Percentiles rank a stretch among this genome's conserved stretches.
These are phyloP conservation scores for Paraconiothyrium brasiliense DNA, from an alignment of 2,329 filamentous ascomycete species.

Conservation along the genomic window DNA sequence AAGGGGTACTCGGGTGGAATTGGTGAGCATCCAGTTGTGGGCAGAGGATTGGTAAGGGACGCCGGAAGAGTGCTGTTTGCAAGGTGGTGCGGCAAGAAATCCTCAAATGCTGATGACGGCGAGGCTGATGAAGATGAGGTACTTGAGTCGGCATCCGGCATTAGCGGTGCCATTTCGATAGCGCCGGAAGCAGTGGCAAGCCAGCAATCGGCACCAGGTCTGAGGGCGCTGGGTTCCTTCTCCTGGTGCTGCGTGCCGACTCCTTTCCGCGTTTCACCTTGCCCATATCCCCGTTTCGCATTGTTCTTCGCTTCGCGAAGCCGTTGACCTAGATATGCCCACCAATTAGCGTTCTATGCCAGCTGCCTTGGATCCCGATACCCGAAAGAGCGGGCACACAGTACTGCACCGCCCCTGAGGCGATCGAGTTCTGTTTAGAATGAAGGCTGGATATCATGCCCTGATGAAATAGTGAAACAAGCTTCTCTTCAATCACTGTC, in stretches of 20 bases:
- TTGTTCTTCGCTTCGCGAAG: slow-evolving; percentile 26
- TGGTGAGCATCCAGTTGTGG: neutral
- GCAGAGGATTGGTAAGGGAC: slow-evolving; percentile 5
- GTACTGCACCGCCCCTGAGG: slow-evolving; percentile 4
- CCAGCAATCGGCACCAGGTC: neutral
- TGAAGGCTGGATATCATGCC: slow-evolving; percentile 22
- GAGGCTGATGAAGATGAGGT: slow-evolving; percentile 5
- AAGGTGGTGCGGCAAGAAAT: slow-evolving; percentile 9
- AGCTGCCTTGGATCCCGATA: slow-evolving; percentile 3
- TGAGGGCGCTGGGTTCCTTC: neutral
- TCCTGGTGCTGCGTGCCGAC: slow-evolving; percentile 11
- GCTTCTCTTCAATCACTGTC: neutral
- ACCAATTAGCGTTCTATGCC: slow-evolving; percentile 15
- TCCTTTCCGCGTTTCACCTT: slow-evolving; percentile 18
- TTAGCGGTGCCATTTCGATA: slow-evolving; percentile 11
- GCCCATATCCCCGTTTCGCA: slow-evolving; percentile 20
- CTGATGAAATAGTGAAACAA: slow-evolving; percentile 15
- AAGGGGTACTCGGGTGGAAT: slow-evolving; percentile 25
- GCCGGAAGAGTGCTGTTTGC: slow-evolving; percentile 1
- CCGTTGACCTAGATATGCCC: slow-evolving; percentile 18
- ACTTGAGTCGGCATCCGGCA: neutral
- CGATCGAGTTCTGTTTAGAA: slow-evolving; percentile 22
- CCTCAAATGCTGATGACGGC: slow-evolving; percentile 1
- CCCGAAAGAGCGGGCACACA: slow-evolving; percentile 9
- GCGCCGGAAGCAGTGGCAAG: neutral